Evolutionary conservation across 495 filamentous ascomycete species (phyloP).

Genomic region (Penicillium fimorum): DNA sequence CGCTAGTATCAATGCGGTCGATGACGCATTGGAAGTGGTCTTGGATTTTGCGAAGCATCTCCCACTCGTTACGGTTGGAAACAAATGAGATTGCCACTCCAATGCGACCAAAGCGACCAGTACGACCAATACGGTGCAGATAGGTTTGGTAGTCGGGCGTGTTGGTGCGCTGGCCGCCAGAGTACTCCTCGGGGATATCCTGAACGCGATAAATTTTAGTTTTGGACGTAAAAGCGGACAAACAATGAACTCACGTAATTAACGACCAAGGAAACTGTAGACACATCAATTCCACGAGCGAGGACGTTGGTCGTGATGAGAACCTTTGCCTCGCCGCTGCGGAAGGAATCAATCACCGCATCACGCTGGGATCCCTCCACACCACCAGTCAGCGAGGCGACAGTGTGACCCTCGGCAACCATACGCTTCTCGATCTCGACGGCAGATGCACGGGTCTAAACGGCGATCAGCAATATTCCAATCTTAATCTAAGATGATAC

Average conservation of each 20-base stretch:
- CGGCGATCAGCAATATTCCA: slow-evolving; percentile 22
- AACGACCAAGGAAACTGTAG: slow-evolving; percentile 93
- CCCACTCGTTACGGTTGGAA: slow-evolving; percentile 71
- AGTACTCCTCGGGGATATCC: slow-evolving; percentile 55
- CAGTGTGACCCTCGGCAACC: slow-evolving; percentile 83
- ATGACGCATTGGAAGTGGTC: slow-evolving; percentile 63
- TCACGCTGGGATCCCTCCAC: slow-evolving; percentile 84
- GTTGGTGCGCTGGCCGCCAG: slow-evolving; percentile 25
- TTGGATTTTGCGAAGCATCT: slow-evolving; percentile 72
- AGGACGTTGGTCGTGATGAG: slow-evolving; percentile 98
- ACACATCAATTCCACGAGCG: slow-evolving; percentile 94
- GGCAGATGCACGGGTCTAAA: slow-evolving; percentile 76
- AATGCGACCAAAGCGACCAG: slow-evolving; percentile 95
- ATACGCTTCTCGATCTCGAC: slow-evolving; percentile 80
- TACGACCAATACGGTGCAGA: slow-evolving; percentile 96
- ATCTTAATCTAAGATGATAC: slow-evolving; percentile 17
- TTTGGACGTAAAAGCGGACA: not conserved
- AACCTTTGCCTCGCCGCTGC: slow-evolving; percentile 84
- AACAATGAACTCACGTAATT: slow-evolving; percentile 63
- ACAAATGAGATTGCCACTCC: slow-evolving; percentile 94
- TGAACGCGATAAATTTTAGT: slow-evolving; percentile 21
- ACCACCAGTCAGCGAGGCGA: slow-evolving; percentile 82
- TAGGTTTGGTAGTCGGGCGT: slow-evolving; percentile 86
- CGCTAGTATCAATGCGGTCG: slow-evolving; percentile 58
- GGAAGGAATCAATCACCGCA: slow-evolving; percentile 81